A percentile compares a stretch with the other conserved stretches of the same genome.
These are phyloP conservation scores for Gracilariopsis chorda DNA, from an alignment of 23 red algal genomes.

Conservation along the genomic window DNA sequence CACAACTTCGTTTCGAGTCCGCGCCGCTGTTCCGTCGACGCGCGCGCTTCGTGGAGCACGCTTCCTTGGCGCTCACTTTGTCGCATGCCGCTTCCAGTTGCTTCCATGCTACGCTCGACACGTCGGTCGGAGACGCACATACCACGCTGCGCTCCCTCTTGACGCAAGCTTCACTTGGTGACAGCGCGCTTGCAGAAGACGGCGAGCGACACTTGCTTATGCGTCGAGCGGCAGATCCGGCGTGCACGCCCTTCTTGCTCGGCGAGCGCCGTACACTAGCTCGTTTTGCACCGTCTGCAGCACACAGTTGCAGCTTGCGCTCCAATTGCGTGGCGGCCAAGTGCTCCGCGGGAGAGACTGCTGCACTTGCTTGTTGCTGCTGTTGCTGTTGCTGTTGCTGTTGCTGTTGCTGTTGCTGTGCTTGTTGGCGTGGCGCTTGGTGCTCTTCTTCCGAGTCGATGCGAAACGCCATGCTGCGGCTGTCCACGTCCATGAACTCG, in stretches of 20 bases:
- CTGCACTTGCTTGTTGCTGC: neutral
- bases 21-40: neutral
- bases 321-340: too few relatives aligned
- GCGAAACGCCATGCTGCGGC: constrained; percentile 37
- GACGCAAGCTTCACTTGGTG: too few relatives aligned
- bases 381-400: neutral
- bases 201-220: too few relatives aligned
- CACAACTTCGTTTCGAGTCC: neutral
- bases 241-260: too few relatives aligned
- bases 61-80: too few relatives aligned
- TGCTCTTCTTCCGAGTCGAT: neutral
- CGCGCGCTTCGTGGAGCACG: neutral
- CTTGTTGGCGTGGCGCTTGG: neutral
- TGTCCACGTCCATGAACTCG: constrained; percentile 34
- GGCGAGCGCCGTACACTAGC: too few relatives aligned
- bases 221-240: too few relatives aligned
- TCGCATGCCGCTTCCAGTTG: too few relatives aligned
- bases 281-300: too few relatives aligned
- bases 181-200: too few relatives aligned
- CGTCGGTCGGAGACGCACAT: neutral
- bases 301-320: too few relatives aligned
- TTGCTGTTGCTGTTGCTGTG: neutral
- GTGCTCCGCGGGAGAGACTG: neutral
- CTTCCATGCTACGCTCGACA: neutral
- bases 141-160: neutral